These are phyloP conservation scores for Hypoxylon perforatum DNA, from an alignment of 495 filamentous ascomycete genomes.

Conservation along the genomic window DNA sequence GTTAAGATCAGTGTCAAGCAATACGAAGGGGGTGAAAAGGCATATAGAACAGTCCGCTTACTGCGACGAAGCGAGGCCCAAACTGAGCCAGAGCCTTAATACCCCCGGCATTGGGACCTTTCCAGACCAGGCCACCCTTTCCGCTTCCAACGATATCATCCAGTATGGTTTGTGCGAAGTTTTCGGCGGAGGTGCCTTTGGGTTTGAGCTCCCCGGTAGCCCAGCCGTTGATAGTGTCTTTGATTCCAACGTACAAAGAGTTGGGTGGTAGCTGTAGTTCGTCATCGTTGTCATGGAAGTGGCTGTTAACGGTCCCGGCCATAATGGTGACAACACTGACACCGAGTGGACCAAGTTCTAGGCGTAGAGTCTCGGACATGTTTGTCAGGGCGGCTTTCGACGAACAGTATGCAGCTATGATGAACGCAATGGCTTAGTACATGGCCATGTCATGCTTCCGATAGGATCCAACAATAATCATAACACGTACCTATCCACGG, in stretches of 20 bases:
- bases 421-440: too few species aligned
- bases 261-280: background rate
- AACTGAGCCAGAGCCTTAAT: background rate
- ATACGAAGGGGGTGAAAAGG: too few species aligned
- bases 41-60: too few species aligned
- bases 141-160: conserved; percentile 3
- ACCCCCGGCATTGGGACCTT: conserved; percentile 5
- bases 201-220: conserved; percentile 9
- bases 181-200: background rate
- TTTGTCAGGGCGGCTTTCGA: conserved; percentile 50
- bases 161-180: conserved; percentile 1
- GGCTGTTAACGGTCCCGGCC: background rate
- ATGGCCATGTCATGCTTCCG: too few species aligned
- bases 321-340: conserved; percentile 39
- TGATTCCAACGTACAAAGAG: background rate
- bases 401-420: conserved; percentile 45
- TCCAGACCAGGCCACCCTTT: conserved; percentile 6
- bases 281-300: background rate
- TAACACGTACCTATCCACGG: background rate
- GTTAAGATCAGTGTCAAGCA: too few species aligned
- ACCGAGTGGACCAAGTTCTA: conserved; percentile 53
- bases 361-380: conserved; percentile 49
- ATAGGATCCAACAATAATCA: background rate
- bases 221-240: background rate
- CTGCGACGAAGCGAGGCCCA: background rate